Base-by-base conservation (phyloP, 352 stramenopile genomes). In the Globisporangium nunn region DNA sequence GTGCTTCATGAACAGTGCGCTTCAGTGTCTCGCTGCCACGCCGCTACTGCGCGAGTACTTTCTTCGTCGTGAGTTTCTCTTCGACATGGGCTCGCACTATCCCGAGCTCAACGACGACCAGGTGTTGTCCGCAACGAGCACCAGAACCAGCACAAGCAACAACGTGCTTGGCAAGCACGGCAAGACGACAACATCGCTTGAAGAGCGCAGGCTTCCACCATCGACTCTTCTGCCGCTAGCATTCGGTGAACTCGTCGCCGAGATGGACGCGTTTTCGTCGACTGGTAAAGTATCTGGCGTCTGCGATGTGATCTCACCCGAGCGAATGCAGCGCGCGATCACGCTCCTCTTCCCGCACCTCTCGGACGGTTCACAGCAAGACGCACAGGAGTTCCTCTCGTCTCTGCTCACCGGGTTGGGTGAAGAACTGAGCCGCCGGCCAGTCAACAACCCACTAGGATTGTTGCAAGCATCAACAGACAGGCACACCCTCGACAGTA, bases 311-410 rank as follows among this genome's bases (percentile, higher is more conserved):
- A 68, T 96, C 15, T 67, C 72, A n/a, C 91, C 91, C 2, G 63
- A 66, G 18, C 55, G 63, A 8, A 86, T 98, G 63, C 92, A 96
- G 54, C 68, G 71, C 18, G 70, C 81, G 2, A 66, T 98, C 14
- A 68, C 65, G 8, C 68, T 65, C 28, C 81, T 97, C 46, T 87
- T 93, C 35, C 81, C 84, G 1, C 72, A 97, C 43, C 98, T 99
- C 62, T 61, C 66, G 12, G 95, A 97, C 12, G 85, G 93, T 52
- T 80, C 84, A 6, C 96, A 99, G 70, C 96, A 99, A 58, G 97
- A 99, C 67, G 85, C 91, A 3, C 91, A 99, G 62, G 97, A 99
- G 62, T 85, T 98, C 12, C 67, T 99, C 0, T 71, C 73, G 1
- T 95, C 87, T 30, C 64, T 99, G 11, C 62, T 99, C 6, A 87